Percentiles rank a stretch among this genome's conserved stretches.
Evolutionary conservation across 2,329 filamentous ascomycete genomes (phyloP).

Genomic region (Epichloe glyceriae): DNA sequence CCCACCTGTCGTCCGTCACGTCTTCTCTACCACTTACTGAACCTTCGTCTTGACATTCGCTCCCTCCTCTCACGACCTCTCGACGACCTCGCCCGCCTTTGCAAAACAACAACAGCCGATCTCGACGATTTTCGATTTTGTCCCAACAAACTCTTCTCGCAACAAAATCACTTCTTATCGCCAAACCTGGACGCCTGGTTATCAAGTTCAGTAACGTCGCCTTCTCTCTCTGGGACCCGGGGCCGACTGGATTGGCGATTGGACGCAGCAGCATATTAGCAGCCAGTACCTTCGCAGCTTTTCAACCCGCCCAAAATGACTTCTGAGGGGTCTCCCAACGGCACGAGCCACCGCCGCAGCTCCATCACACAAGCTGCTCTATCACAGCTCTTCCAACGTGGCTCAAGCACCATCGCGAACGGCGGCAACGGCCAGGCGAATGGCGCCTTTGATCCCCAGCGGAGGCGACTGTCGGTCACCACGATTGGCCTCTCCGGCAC

Average conservation of each 20-base stretch:
- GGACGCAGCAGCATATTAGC: neutral
- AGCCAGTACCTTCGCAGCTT: neutral
- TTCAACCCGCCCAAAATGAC: conserved; percentile 16
- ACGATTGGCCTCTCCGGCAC: conserved; percentile 62
- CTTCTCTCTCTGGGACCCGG: neutral
- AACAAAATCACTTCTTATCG: neutral
- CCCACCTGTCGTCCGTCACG: neutral
- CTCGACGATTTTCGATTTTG: neutral
- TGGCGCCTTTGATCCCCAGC: conserved; percentile 40
- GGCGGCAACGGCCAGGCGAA: conserved; percentile 25
- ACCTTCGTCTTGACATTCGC: neutral
- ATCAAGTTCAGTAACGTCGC: neutral
- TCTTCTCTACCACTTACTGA: neutral
- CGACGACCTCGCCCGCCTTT: neutral
- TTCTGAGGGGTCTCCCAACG: conserved; percentile 22
- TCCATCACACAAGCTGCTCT: conserved; percentile 45
- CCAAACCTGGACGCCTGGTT: neutral
- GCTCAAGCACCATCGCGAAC: conserved; percentile 32
- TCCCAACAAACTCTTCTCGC: neutral
- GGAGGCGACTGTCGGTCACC: conserved; percentile 60
- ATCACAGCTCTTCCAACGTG: conserved; percentile 45
- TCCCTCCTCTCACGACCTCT: neutral
- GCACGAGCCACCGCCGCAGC: conserved; percentile 36
- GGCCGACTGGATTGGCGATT: conserved; percentile 4
- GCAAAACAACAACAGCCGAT: neutral